These are phyloP conservation scores for Cladophialophora carrionii DNA, from an alignment of 2,329 filamentous ascomycete genomes.

Conservation along the genomic window DNA sequence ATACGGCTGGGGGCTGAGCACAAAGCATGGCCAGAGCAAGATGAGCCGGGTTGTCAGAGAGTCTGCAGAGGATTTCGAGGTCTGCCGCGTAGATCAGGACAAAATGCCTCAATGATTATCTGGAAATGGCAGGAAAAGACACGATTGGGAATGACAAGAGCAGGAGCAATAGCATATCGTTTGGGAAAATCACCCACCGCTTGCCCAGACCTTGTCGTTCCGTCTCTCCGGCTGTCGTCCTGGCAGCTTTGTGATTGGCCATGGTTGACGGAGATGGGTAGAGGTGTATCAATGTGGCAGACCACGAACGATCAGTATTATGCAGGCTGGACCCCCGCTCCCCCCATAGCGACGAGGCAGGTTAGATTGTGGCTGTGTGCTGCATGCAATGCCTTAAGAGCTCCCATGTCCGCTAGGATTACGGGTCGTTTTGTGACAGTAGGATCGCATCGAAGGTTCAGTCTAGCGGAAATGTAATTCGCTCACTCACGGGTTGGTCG, in stretches of 20 bases:
- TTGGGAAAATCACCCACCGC: not conserved
- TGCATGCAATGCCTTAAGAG: not conserved
- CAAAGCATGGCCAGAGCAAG: not conserved
- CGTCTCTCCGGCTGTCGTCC: conserved; percentile 3
- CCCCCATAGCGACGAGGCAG: not conserved
- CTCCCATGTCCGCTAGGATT: not conserved
- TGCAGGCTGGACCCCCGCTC: not conserved
- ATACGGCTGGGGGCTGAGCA: not conserved
- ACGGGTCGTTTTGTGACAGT: not conserved
- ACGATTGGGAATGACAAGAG: not conserved
- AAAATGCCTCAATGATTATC: conserved; percentile 17
- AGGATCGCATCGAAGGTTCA: not conserved
- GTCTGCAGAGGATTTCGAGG: not conserved
- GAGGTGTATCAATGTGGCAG: not conserved
- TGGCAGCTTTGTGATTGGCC: not conserved
- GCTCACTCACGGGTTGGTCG: not conserved
- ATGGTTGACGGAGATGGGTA: not conserved
- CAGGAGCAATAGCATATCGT: not conserved
- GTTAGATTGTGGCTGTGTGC: not conserved
- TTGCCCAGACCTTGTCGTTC: not conserved
- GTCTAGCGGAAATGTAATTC: not conserved
- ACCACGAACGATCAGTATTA: not conserved
- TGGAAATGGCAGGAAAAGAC: conserved; percentile 9
- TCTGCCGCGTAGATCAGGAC: not conserved
- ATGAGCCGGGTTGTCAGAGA: not conserved